A percentile compares a stretch with the other conserved stretches of the same genome.
phyloP scores from a whole-genome alignment of 768 basidiomycete species.

The Albatrellus ellisii region DNA sequence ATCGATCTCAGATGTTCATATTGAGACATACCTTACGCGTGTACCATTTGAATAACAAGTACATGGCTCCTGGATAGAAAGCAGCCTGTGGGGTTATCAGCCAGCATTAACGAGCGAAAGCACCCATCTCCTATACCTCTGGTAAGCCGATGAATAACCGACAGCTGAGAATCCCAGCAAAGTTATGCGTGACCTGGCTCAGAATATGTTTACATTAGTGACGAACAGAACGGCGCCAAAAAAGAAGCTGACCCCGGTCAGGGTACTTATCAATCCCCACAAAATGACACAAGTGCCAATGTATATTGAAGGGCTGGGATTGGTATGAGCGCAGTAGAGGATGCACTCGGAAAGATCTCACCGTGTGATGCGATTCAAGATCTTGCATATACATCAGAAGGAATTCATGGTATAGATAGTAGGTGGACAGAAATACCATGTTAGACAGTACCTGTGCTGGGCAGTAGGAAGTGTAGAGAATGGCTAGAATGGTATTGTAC shows the following conservation, averaged over 20 bases:
- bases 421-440: slow-evolving; percentile 28
- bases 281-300: slow-evolving; percentile 45
- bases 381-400: background rate
- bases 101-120: background rate
- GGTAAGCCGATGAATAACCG: slow-evolving; percentile 52
- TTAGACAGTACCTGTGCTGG: slow-evolving; percentile 57
- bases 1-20: background rate
- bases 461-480: slow-evolving; percentile 45
- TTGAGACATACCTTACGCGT: slow-evolving; percentile 23
- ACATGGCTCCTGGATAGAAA: slow-evolving; percentile 47
- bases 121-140: slow-evolving; percentile 23
- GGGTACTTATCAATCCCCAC: slow-evolving; percentile 50
- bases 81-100: slow-evolving; percentile 27
- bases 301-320: slow-evolving; percentile 43
- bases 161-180: slow-evolving; percentile 39
- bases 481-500: slow-evolving; percentile 37
- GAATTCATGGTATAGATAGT: background rate
- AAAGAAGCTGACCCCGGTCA: slow-evolving; percentile 40
- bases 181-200: slow-evolving; percentile 44
- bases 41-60: slow-evolving; percentile 26
- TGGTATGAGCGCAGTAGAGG: background rate
- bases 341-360: background rate
- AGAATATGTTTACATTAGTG: too few species aligned
- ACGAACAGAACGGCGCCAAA: background rate
- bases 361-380: background rate